phyloP scores from a whole-genome alignment of 2,329 filamentous ascomycete genomes.

The Phyllosticta citribraziliensis region DNA sequence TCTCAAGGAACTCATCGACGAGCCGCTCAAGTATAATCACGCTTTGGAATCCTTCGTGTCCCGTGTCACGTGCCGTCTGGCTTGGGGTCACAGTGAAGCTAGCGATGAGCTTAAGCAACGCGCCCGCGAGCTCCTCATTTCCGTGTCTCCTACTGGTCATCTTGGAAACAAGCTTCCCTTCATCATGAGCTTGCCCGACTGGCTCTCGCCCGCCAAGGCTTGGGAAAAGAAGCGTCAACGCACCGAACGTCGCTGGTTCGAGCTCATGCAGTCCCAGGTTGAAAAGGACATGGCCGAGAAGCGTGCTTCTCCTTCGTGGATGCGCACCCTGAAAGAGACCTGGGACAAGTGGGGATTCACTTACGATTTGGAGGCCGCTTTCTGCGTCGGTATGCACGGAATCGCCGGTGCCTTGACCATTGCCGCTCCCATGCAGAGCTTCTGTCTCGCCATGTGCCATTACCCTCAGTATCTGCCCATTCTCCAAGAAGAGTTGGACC shows the following conservation, averaged over 20 bases:
- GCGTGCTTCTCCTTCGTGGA: slow-evolving; percentile 32
- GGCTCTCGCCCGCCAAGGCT: slow-evolving; percentile 32
- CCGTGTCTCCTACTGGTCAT: slow-evolving; percentile 37
- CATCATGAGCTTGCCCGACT: slow-evolving; percentile 36
- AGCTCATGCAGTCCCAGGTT: slow-evolving; percentile 35
- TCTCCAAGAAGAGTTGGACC: slow-evolving; percentile 31
- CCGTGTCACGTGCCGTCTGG: slow-evolving; percentile 37
- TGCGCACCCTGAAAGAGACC: slow-evolving; percentile 33
- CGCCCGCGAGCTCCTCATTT: slow-evolving; percentile 36
- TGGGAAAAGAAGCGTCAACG: slow-evolving; percentile 35
- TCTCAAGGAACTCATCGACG: slow-evolving; percentile 34
- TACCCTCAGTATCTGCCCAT: slow-evolving; percentile 34
- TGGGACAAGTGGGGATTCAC: slow-evolving; percentile 31
- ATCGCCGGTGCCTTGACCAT: slow-evolving; percentile 39
- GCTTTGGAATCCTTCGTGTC: slow-evolving; percentile 36
- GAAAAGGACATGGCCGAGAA: slow-evolving; percentile 23
- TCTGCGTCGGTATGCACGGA: slow-evolving; percentile 38
- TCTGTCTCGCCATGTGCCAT: slow-evolving; percentile 37
- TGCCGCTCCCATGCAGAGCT: slow-evolving; percentile 37
- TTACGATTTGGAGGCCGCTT: slow-evolving; percentile 35
- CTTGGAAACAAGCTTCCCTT: slow-evolving; percentile 37
- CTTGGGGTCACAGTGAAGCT: slow-evolving; percentile 35
- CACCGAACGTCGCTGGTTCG: slow-evolving; percentile 35
- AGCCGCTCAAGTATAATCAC: slow-evolving; percentile 34
- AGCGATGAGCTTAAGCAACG: slow-evolving; percentile 39